Percentiles rank a stretch among this genome's conserved stretches.
Evolutionary conservation across 2,329 filamentous ascomycete species (phyloP).

Genomic region (Fusarium hainanense): DNA sequence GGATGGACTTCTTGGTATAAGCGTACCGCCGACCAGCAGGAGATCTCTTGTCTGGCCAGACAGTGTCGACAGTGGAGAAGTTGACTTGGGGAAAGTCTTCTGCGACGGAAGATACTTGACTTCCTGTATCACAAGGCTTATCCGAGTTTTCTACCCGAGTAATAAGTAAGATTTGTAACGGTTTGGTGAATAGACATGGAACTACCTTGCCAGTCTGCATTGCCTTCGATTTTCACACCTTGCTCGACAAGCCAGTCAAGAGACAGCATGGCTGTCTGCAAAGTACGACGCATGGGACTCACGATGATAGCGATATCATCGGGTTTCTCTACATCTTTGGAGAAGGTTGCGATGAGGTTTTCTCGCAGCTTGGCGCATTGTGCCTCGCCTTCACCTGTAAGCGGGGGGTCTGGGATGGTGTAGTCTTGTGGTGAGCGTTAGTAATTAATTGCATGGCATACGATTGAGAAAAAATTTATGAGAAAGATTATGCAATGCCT

Average conservation of each 20-base stretch:
- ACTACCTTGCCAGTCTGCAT: slow-evolving; percentile 74
- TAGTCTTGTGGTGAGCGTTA: slow-evolving; percentile 56
- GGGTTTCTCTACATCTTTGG: slow-evolving; percentile 47
- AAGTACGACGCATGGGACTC: slow-evolving; percentile 72
- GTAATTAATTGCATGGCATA: neutral
- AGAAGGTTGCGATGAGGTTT: slow-evolving; percentile 54
- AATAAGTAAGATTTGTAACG: neutral
- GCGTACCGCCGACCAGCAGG: slow-evolving; percentile 60
- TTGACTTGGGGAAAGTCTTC: slow-evolving; percentile 66
- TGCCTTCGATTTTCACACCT: slow-evolving; percentile 65
- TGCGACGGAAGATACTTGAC: slow-evolving; percentile 55
- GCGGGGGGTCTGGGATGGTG: slow-evolving; percentile 60
- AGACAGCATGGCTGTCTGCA: slow-evolving; percentile 70
- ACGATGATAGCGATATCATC: slow-evolving; percentile 65
- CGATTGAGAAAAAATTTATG: slow-evolving; percentile 56
- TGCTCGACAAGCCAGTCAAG: slow-evolving; percentile 68
- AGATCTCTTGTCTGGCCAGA: slow-evolving; percentile 72
- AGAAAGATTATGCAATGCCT: slow-evolving; percentile 68
- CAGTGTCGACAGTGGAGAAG: slow-evolving; percentile 66
- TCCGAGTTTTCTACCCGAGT: slow-evolving; percentile 59
- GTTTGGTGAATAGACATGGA: neutral
- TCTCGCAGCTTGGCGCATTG: slow-evolving; percentile 61
- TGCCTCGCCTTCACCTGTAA: slow-evolving; percentile 60
- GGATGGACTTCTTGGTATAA: slow-evolving; percentile 63
- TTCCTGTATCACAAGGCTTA: slow-evolving; percentile 72